A percentile compares a stretch with the other conserved stretches of the same genome.
Conservation (phyloP, 352 stramenopile species). For the Blastocystis sp. region DNA sequence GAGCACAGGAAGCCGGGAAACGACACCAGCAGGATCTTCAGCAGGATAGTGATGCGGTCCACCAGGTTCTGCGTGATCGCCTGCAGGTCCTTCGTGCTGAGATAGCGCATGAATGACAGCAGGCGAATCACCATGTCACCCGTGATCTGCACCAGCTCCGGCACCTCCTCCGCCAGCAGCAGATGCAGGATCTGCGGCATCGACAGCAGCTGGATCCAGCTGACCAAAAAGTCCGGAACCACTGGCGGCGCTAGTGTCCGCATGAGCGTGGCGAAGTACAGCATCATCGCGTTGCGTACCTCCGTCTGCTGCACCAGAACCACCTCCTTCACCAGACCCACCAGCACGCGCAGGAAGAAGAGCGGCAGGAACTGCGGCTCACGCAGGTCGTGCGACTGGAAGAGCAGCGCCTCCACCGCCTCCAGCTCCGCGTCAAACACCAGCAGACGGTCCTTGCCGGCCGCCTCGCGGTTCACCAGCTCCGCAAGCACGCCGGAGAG, state of each 20-base stretch:
- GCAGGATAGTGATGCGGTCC: neutral
- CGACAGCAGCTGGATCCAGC: neutral
- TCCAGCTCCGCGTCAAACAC: conserved; percentile 28
- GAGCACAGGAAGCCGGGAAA: conserved; percentile 12
- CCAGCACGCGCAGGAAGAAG: conserved; percentile 19
- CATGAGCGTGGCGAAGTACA: neutral
- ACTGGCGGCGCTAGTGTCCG: neutral
- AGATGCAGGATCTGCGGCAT: neutral
- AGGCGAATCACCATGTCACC: neutral
- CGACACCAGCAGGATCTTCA: neutral
- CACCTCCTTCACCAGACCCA: conserved; percentile 9
- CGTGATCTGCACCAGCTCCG: neutral
- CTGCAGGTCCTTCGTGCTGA: neutral
- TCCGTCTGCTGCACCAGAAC: neutral
- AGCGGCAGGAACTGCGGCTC: neutral
- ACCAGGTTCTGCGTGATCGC: neutral
- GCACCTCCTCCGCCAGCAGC: neutral
- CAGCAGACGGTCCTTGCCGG: neutral
- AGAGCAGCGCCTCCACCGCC: neutral
- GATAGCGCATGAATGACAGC: neutral
- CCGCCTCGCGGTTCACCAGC: neutral
- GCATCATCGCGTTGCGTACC: neutral
- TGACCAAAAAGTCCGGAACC: neutral
- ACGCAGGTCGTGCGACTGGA: neutral
- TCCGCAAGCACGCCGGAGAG: neutral